Conservation (phyloP, 2,329 filamentous ascomycete species). For the Colletotrichum trifolii region DNA sequence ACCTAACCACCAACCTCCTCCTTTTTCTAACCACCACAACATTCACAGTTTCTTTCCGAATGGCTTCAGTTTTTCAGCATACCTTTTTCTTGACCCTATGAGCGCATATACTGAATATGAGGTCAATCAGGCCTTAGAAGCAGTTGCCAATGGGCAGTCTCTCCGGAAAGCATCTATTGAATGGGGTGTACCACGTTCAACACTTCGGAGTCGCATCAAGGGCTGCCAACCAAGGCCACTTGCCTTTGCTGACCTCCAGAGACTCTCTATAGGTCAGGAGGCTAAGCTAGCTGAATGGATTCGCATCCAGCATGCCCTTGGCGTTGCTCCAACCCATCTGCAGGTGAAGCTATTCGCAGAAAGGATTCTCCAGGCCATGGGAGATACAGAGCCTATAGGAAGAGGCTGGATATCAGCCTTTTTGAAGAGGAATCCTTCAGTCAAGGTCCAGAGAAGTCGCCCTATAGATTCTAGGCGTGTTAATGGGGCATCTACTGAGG, state of each 20-base stretch:
- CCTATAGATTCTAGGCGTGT: too few relatives aligned
- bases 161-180: not conserved
- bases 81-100: not conserved
- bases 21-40: too few relatives aligned
- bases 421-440: not conserved
- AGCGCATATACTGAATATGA: not conserved
- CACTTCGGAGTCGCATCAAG: accelerated
- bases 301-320: slow-evolving; percentile 18
- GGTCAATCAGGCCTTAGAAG: too few relatives aligned
- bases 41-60: not conserved
- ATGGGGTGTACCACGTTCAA: not conserved
- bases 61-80: not conserved
- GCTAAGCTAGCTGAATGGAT: slow-evolving; percentile 23
- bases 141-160: slow-evolving; percentile 36
- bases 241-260: slow-evolving; percentile 2
- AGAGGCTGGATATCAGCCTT: not conserved
- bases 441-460: too few relatives aligned
- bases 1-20: not conserved
- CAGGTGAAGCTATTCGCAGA: slow-evolving; percentile 21
- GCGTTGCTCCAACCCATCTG: slow-evolving; percentile 19
- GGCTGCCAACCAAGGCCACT: too few relatives aligned
- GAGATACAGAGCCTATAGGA: not conserved
- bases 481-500: too few relatives aligned
- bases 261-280: slow-evolving; percentile 14
- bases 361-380: not conserved